Percentiles rank a stretch among this genome's conserved stretches.
These are phyloP conservation scores for Farysia itapuensis DNA, from an alignment of 1,284 basidiomycete species.

Conservation along the genomic window DNA sequence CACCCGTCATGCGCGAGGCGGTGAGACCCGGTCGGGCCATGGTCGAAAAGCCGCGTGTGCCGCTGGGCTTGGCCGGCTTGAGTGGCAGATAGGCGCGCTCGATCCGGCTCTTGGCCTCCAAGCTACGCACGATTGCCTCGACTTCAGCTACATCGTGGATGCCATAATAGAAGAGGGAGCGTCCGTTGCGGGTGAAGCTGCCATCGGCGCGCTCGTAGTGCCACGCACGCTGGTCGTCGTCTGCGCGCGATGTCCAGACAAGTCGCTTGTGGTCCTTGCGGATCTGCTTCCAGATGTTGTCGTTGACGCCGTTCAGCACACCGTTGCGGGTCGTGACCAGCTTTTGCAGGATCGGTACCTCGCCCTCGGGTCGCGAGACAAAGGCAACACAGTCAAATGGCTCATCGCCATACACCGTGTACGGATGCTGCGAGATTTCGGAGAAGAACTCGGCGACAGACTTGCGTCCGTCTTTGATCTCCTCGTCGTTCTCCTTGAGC, in stretches of 20 bases:
- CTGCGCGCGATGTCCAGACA: conserved; percentile 93
- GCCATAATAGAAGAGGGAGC: conserved; percentile 95
- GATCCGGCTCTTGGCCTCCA: conserved; percentile 83
- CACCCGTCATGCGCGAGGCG: conserved; percentile 62
- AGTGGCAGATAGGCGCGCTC: conserved; percentile 87
- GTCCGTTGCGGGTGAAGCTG: conserved; percentile 89
- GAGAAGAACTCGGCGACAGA: conserved; percentile 87
- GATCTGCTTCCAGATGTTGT: conserved; percentile 95
- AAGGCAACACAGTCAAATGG: conserved; percentile 93
- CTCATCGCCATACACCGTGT: conserved; percentile 96
- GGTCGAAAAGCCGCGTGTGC: conserved; percentile 53
- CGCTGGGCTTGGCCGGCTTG: conserved; percentile 71
- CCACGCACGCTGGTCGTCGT: conserved; percentile 95
- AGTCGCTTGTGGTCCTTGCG: conserved; percentile 90
- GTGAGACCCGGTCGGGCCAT: conserved; percentile 57
- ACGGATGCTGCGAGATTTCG: conserved; percentile 69
- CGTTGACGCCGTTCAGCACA: conserved; percentile 87
- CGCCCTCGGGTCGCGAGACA: conserved; percentile 85
- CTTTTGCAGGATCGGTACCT: conserved; percentile 89
- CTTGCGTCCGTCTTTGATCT: conserved; percentile 79
- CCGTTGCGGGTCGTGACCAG: conserved; percentile 85
- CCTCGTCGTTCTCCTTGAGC: conserved; percentile 84
- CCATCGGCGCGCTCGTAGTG: conserved; percentile 98
- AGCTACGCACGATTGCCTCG: conserved; percentile 71
- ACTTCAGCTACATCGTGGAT: conserved; percentile 89